A percentile compares a stretch with the other conserved stretches of the same genome.
Conservation (phyloP, 2,329 filamentous ascomycete species). For the Didymella segeticola region DNA sequence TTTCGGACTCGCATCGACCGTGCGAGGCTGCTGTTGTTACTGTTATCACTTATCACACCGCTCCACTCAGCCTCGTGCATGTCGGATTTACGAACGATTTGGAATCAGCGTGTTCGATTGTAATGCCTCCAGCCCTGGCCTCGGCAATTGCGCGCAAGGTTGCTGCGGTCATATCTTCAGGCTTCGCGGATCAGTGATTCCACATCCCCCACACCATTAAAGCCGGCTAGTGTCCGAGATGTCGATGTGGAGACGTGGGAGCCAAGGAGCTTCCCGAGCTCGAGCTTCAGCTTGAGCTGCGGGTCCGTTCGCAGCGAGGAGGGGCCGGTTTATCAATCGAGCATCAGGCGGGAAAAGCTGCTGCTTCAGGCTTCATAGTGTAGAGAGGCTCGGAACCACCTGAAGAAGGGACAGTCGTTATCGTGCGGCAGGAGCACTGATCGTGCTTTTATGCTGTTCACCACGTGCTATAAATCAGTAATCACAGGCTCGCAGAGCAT, state of each 20-base stretch:
- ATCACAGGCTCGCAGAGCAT: background rate
- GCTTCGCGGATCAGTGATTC: background rate
- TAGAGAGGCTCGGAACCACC: background rate
- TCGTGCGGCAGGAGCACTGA: background rate
- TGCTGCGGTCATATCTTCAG: background rate
- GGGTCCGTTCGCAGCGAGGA: background rate
- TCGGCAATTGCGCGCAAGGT: background rate
- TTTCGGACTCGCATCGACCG: too few species aligned
- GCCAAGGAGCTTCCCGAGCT: background rate
- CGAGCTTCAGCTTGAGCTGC: slow-evolving; percentile 1
- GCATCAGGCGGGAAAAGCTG: background rate
- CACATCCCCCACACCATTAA: too few species aligned
- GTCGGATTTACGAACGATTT: background rate
- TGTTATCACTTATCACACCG: too few species aligned
- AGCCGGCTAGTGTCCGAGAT: too few species aligned
- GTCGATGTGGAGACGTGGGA: background rate
- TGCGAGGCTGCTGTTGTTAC: too few species aligned
- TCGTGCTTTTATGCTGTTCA: background rate
- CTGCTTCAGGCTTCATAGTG: background rate
- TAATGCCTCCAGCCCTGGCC: background rate
- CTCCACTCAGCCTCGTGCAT: too few species aligned
- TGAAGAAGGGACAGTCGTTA: background rate
- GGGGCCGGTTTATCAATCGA: background rate
- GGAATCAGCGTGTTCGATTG: background rate
- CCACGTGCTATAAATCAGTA: background rate